These are phyloP conservation scores for Ustilago shanxiensis DNA, from an alignment of 1,284 basidiomycete species.

Conservation along the genomic window DNA sequence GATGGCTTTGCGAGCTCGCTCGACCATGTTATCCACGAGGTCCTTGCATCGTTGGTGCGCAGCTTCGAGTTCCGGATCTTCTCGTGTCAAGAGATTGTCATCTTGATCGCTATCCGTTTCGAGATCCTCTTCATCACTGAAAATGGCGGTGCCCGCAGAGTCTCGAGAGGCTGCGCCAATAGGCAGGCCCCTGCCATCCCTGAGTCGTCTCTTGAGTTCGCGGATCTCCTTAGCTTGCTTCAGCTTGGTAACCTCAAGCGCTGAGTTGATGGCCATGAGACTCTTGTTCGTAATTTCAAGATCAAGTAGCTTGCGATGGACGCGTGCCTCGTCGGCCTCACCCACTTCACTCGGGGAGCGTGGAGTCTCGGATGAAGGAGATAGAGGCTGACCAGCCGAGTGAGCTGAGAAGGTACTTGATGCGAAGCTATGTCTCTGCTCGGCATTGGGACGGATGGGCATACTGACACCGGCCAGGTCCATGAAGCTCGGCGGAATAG, in stretches of 20 bases:
- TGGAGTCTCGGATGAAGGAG: constrained; percentile 35
- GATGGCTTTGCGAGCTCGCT: constrained; percentile 53
- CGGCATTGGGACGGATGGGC: constrained; percentile 8
- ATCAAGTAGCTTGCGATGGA: constrained; percentile 70
- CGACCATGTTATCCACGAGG: constrained; percentile 56
- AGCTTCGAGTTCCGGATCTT: constrained; percentile 59
- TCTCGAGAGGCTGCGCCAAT: constrained; percentile 10
- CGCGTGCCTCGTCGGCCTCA: constrained; percentile 60
- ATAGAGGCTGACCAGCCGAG: constrained; percentile 22
- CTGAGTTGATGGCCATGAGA: constrained; percentile 71
- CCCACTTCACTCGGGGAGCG: constrained; percentile 32
- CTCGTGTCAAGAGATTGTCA: constrained; percentile 25
- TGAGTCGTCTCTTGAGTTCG: constrained; percentile 57
- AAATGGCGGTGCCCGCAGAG: constrained; percentile 6
- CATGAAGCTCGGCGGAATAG: constrained; percentile 23
- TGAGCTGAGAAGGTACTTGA: constrained; percentile 16
- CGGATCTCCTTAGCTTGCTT: constrained; percentile 71
- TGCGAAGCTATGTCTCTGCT: constrained; percentile 26
- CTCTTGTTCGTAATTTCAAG: constrained; percentile 72
- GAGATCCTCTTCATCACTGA: constrained; percentile 36
- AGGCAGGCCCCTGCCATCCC: constrained; percentile 38
- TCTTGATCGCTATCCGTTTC: constrained; percentile 46
- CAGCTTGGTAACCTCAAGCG: constrained; percentile 70
- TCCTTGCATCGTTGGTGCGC: constrained; percentile 55
- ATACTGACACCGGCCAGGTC: constrained; percentile 10